Conservation (phyloP, 176 grass and related monocot genomes). For the Typha latifolia region DNA sequence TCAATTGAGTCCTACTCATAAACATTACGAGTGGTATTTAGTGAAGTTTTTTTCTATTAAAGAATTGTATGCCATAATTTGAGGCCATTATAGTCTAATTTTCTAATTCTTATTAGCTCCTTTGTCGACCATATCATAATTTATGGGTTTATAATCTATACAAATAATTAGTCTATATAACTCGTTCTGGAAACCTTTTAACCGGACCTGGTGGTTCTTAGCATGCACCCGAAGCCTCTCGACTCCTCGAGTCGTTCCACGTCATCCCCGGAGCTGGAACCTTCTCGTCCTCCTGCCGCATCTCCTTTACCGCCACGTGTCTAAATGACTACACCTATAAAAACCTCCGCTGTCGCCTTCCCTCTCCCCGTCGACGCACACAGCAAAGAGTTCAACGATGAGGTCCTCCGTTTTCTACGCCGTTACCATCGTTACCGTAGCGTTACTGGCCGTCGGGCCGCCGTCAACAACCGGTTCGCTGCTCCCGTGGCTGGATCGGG, state of each 20-base stretch:
- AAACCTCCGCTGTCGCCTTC: neutral
- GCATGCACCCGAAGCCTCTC: slow-evolving; percentile 15
- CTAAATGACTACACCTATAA: slow-evolving; percentile 5
- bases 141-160: no score
- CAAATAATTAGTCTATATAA: no score
- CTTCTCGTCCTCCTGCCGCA: slow-evolving; percentile 9
- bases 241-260: neutral
- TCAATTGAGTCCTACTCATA: no score
- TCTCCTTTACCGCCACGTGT: slow-evolving; percentile 8
- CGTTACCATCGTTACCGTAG: neutral
- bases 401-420: neutral
- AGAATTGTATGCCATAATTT: no score
- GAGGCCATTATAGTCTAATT: no score
- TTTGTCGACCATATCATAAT: no score
- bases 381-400: neutral
- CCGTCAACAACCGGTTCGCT: slow-evolving; percentile 25
- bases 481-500: slow-evolving; percentile 51
- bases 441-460: neutral
- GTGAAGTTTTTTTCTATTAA: no score
- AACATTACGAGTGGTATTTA: no score
- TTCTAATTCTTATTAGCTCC: no score
- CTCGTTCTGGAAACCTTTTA: no score
- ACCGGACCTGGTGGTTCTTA: neutral
- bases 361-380: neutral
- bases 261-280: slow-evolving; percentile 16